These are phyloP conservation scores for Starmerella potacharoeniae DNA, from an alignment of 805 yeast species.

Conservation along the genomic window DNA sequence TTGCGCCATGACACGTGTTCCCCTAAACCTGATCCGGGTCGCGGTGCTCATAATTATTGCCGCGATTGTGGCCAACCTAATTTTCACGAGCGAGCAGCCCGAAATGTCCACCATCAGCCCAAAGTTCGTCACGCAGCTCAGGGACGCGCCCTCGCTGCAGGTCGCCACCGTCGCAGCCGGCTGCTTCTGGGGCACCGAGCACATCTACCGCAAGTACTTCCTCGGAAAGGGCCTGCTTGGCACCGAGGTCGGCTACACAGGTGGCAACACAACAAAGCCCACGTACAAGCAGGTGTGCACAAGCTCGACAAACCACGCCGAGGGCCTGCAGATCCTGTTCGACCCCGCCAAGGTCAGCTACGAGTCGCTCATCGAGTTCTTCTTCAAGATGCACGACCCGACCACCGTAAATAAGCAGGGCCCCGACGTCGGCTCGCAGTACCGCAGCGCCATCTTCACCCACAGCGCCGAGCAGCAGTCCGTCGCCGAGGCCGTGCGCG, in stretches of 20 bases:
- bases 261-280: slow-evolving; percentile 47
- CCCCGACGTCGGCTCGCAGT: slow-evolving; percentile 79
- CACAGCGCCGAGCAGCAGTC: slow-evolving; percentile 41
- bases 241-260: slow-evolving; percentile 80
- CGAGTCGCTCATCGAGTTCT: slow-evolving; percentile 62
- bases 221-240: slow-evolving; percentile 55
- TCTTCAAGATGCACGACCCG: slow-evolving; percentile 90
- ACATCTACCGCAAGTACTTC: slow-evolving; percentile 62
- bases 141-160: slow-evolving; percentile 7
- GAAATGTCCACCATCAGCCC: neutral
- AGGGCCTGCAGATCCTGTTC: slow-evolving; percentile 69
- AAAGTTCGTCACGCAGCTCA: slow-evolving; percentile 6
- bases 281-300: slow-evolving; percentile 63
- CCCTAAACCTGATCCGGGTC: neutral
- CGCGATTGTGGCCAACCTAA: neutral
- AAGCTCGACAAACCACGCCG: slow-evolving; percentile 72
- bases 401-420: slow-evolving; percentile 78
- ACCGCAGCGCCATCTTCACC: slow-evolving; percentile 70
- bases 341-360: slow-evolving; percentile 56
- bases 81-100: neutral
- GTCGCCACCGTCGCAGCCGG: slow-evolving; percentile 48
- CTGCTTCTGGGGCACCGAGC: slow-evolving; percentile 52
- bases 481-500: slow-evolving; percentile 37
- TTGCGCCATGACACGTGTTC: neutral
- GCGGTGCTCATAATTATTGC: neutral